These are phyloP conservation scores for Cyclotella kingstonii DNA, from an alignment of 108 stramenopile species.

Conservation along the genomic window DNA sequence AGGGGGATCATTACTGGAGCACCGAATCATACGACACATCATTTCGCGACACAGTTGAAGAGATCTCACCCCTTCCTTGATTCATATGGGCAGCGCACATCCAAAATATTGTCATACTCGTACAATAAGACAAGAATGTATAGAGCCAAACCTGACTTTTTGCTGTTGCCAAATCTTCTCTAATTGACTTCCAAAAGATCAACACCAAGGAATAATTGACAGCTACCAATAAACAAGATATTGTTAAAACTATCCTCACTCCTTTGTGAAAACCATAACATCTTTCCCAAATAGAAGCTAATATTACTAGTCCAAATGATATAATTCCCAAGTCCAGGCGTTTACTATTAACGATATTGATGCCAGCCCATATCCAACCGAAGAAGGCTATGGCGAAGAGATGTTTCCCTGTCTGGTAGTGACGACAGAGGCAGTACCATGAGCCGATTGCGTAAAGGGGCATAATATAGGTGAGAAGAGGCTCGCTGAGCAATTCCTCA, in stretches of 20 bases:
- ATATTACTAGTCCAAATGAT: conserved; percentile 29
- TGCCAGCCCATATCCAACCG: conserved; percentile 35
- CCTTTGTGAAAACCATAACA: conserved; percentile 9
- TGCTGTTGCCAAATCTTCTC: conserved; percentile 9
- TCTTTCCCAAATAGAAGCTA: conserved; percentile 12
- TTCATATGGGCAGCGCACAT: conserved; percentile 23
- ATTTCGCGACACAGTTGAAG: too few relatives aligned
- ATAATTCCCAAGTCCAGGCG: conserved; percentile 37
- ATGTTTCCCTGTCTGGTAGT: conserved; percentile 16
- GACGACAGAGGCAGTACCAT: conserved; percentile 20
- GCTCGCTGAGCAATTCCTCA: too few relatives aligned
- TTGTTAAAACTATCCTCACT: conserved; percentile 10
- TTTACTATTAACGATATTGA: conserved; percentile 21
- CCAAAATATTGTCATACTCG: conserved; percentile 35
- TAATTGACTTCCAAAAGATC: conserved; percentile 24
- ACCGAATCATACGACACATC: too few relatives aligned
- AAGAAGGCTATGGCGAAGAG: conserved; percentile 16
- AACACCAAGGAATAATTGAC: conserved; percentile 34
- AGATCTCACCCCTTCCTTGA: conserved; percentile 36
- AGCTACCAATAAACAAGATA: conserved; percentile 16
- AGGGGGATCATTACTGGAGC: too few relatives aligned
- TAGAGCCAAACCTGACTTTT: conserved; percentile 33
- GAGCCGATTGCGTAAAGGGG: conserved; percentile 27
- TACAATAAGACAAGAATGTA: conserved; percentile 34
- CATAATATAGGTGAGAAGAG: conserved; percentile 29